Evolutionary conservation across 2,329 filamentous ascomycete genomes (phyloP).

Genomic region (Cadophora sp.): DNA sequence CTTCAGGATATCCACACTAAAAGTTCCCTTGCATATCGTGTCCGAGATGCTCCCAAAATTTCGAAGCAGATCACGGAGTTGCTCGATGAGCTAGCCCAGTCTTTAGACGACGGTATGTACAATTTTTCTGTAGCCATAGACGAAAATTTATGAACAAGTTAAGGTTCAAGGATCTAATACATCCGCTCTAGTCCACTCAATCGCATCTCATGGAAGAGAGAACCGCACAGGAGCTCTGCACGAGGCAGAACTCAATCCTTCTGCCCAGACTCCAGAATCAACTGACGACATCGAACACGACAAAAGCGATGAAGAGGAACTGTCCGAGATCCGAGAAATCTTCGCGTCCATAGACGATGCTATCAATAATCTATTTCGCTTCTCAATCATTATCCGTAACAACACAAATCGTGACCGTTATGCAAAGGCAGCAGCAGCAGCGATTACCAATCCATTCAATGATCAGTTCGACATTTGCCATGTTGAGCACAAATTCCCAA

Average conservation of each 20-base stretch:
- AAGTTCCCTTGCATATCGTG: slow-evolving; percentile 31
- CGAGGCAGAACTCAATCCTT: not conserved
- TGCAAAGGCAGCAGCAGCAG: slow-evolving; percentile 24
- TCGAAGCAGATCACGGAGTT: slow-evolving; percentile 15
- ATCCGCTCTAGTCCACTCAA: slow-evolving; percentile 26
- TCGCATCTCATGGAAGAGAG: slow-evolving; percentile 14
- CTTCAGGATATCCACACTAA: slow-evolving; percentile 19
- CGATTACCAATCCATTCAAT: slow-evolving; percentile 17
- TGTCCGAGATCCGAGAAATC: slow-evolving; percentile 31
- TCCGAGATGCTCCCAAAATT: slow-evolving; percentile 29
- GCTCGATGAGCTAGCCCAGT: slow-evolving; percentile 25
- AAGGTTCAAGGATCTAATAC: not conserved
- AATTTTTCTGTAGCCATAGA: not conserved
- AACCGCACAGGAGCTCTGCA: slow-evolving; percentile 17
- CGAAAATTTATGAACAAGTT: not conserved
- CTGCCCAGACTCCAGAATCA: not conserved
- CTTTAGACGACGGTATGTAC: slow-evolving; percentile 26
- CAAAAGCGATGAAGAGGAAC: slow-evolving; percentile 17
- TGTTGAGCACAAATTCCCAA: slow-evolving; percentile 28
- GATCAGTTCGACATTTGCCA: slow-evolving; percentile 27
- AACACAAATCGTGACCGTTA: slow-evolving; percentile 26
- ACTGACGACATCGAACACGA: not conserved
- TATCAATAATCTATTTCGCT: slow-evolving; percentile 26
- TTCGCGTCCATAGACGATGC: slow-evolving; percentile 25
- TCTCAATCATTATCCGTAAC: slow-evolving; percentile 31